Base-by-base conservation (phyloP, 2,329 filamentous ascomycete genomes). In the Beauveria brongniartii region DNA sequence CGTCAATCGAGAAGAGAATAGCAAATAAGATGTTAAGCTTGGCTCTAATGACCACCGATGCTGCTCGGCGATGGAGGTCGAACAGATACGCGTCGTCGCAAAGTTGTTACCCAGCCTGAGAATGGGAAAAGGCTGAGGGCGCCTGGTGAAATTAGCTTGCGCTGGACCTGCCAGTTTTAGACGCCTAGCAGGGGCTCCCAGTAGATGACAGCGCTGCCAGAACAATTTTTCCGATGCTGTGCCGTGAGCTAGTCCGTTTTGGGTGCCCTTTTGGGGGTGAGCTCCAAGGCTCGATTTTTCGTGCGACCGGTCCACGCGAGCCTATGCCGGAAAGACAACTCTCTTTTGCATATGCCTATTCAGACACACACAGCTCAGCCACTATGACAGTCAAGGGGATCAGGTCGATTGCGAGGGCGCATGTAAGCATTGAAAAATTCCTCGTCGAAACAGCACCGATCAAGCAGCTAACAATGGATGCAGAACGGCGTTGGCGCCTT, bases 401-500 rank as follows among this genome's bases (percentile, higher is more conserved):
- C 65, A 75, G 78, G 68, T 76, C 78, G 66, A 72, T 83, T 30
- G 80, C 83, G 16, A 73, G 73, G 60, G 79, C 81, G 72, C 79
- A 81, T 72, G 84, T 85, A 77, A 63, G 73, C 22, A 55, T 52
- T 24, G 12, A n/a, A 22, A 2, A 37, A 10, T 24, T 34, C 24
- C 12, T 34, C 44, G 5, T 3, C 18, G n/a, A n/a, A 44, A 50
- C 6, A 20, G 18, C 20, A 20, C 28, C 46, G 44, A 16, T 5
- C 26, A 37, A 28, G 41, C 24, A 61, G 55, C 62, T 68, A 55
- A 67, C 63, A 63, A 14, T 46, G 48, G 28, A 44, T 40, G 7
- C 40, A 97, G 92, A 97, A 99, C 80, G 94, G 94, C 82, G 82
- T 97, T 67, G 93, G 93, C 70, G 90, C 92, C 73, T 97, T 97